Evolutionary conservation across 352 stramenopile genomes (phyloP), one percentile per base, ranked within the genome.

Genomic region (Phytopythium boreale): DNA sequence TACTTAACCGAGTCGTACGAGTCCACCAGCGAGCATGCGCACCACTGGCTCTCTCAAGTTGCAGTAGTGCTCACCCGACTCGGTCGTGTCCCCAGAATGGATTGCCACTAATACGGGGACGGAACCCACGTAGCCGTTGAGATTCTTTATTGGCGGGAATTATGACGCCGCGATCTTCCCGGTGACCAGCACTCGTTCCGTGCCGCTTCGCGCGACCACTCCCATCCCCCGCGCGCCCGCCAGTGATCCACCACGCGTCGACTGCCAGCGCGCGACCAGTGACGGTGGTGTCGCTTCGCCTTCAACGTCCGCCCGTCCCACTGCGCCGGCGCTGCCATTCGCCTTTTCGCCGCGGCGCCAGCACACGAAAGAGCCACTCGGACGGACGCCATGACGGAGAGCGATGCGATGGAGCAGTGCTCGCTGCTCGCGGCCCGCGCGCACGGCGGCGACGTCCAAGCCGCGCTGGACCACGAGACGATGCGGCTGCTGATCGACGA

Each of bases 401-500:
- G 24, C 26, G 26, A 22, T 2, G 24, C 12, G 29, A 56, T 26
- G 14, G 50, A 56, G 50, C 50, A 56, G 26, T 39, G 24, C 24
- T 34, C 50, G 50, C 50, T 56, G 50, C 50, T 56, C 26, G 27
- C 26, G 50, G 17, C 46, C 4, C 39, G 46, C n/a, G 46, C 46
- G 7, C 46, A 53, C 46, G 46, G n/a, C 46, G 39, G 39, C 4
- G 46, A 27, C 24, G 46, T 53, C n/a, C 46, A 53, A 17, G 50
- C 24, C 9, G 6, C 27, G 7, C 7, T 37, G 50, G 24, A 37
- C 50, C 50, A 22, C 24, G 50, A 56, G 24, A 17, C 50, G 12
- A 27, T 56, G 26, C 50, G 26, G 11, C 50, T 39, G 50, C 50
- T 56, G 26, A 5, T 56, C 12, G 56, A 68, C 52, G 64, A 70